Percentiles rank a stretch among this genome's conserved stretches.
phyloP scores from a whole-genome alignment of 1,284 basidiomycete genomes.

The Ceratobasidium sp. region DNA sequence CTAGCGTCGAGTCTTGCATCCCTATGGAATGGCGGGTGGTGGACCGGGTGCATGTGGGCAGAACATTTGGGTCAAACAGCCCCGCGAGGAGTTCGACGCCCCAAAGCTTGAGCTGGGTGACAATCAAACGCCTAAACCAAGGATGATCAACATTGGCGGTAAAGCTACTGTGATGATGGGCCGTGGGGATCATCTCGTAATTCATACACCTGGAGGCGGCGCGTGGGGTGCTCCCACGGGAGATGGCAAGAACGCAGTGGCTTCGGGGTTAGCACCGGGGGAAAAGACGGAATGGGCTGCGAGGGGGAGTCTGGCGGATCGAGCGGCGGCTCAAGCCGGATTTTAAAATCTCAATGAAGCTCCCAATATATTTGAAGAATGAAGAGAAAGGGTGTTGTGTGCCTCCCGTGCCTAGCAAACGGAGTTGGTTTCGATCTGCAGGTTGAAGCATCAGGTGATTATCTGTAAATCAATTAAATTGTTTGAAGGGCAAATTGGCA shows the following conservation, averaged over 20 bases:
- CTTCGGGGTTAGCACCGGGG: slow-evolving; percentile 50
- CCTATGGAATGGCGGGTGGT: slow-evolving; percentile 93
- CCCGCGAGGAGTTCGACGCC: slow-evolving; percentile 76
- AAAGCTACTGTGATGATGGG: slow-evolving; percentile 92
- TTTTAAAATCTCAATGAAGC: slow-evolving; percentile 58
- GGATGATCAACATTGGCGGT: slow-evolving; percentile 90
- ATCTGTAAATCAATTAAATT: not conserved
- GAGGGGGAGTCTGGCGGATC: slow-evolving; percentile 79
- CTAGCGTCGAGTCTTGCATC: slow-evolving; percentile 86
- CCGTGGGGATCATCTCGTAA: slow-evolving; percentile 82
- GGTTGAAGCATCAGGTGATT: too few species aligned
- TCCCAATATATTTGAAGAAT: not conserved
- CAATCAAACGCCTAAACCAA: slow-evolving; percentile 53
- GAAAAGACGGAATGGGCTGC: slow-evolving; percentile 72
- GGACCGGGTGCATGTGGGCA: slow-evolving; percentile 79
- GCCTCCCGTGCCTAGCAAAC: not conserved
- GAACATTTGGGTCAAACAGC: slow-evolving; percentile 91
- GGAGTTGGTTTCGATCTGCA: not conserved
- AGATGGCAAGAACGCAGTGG: slow-evolving; percentile 51
- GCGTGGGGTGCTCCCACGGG: slow-evolving; percentile 79
- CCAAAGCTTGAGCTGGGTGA: slow-evolving; percentile 44
- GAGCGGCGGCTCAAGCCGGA: slow-evolving; percentile 75
- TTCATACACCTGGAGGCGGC: slow-evolving; percentile 94
- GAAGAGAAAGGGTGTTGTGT: not conserved
- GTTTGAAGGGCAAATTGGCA: too few species aligned